Evolutionary conservation across 129 eudicot species (phyloP).

Genomic region (Helianthus tuberosus): DNA sequence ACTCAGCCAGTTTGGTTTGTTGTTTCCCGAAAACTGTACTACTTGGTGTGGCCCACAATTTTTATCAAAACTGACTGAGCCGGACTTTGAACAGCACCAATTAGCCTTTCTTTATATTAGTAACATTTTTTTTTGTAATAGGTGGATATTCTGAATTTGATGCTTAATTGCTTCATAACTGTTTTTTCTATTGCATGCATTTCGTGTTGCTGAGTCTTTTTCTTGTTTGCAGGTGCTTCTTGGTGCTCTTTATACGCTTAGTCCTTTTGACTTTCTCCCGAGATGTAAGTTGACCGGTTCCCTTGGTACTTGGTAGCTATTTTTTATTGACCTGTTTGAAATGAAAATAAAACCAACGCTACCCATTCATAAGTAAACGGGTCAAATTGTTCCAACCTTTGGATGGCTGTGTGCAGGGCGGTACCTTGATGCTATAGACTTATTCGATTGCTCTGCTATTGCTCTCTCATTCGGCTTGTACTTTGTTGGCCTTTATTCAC

Average conservation of each 20-base stretch:
- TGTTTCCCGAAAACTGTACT: too few species aligned
- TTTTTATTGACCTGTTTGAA: neutral
- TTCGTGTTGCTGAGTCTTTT: constrained; percentile 6
- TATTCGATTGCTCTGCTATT: constrained; percentile 59
- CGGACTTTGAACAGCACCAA: too few species aligned
- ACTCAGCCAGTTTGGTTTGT: too few species aligned
- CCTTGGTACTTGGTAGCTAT: neutral
- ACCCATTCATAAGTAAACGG: neutral
- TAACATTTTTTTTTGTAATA: too few species aligned
- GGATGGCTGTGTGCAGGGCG: constrained; percentile 28
- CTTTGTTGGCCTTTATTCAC: constrained; percentile 48
- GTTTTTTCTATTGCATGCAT: neutral
- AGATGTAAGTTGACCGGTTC: constrained; percentile 43
- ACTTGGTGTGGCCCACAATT: too few species aligned
- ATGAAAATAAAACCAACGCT: neutral
- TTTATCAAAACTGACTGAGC: too few species aligned
- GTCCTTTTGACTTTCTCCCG: constrained; percentile 62
- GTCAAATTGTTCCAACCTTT: neutral
- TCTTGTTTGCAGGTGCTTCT: constrained; percentile 53
- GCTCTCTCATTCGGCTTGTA: constrained; percentile 47
- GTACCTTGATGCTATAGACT: constrained; percentile 50
- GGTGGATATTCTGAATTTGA: neutral
- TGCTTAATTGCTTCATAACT: neutral
- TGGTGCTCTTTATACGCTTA: constrained; percentile 55
- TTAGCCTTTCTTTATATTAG: too few species aligned